Evolutionary conservation across 345 rosid species (phyloP).

Genomic region (Ricinus communis): DNA sequence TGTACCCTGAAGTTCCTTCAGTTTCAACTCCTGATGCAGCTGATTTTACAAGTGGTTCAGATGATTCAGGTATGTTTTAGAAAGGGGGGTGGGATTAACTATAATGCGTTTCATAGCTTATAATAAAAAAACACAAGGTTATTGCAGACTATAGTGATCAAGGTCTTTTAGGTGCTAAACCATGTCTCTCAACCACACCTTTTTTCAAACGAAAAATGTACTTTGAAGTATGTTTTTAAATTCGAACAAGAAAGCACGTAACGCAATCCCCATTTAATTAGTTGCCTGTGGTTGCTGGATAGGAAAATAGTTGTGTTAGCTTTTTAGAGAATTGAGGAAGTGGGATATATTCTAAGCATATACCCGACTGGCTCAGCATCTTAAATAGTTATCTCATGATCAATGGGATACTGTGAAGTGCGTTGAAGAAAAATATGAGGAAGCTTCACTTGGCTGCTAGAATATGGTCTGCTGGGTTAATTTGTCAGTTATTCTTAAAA

Average conservation of each 20-base stretch:
- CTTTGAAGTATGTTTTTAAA: background rate
- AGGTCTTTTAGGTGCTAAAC: background rate
- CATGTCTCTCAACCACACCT: background rate
- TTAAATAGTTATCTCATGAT: background rate
- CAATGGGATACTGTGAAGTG: background rate
- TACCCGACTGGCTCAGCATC: background rate
- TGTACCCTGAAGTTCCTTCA: slow-evolving; percentile 45
- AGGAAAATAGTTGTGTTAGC: background rate
- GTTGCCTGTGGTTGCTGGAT: slow-evolving; percentile 11
- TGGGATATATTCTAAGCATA: background rate
- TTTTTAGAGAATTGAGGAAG: slow-evolving; percentile 4
- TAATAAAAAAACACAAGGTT: background rate
- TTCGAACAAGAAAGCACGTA: no score
- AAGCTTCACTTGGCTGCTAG: slow-evolving; percentile 16
- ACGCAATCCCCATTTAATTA: background rate
- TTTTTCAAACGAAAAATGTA: background rate
- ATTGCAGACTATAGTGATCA: background rate
- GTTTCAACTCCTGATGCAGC: slow-evolving; percentile 31
- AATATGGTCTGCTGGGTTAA: background rate
- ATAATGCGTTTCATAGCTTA: background rate
- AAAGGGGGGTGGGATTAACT: slow-evolving; percentile 1
- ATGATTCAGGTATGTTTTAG: slow-evolving; percentile 43
- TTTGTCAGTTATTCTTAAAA: slow-evolving; percentile 1
- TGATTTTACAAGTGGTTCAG: slow-evolving; percentile 23
- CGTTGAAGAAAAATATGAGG: background rate